Percentiles rank a stretch among this genome's conserved stretches.
Conservation (phyloP, 2,329 filamentous ascomycete genomes). For the Apiospora phragmitis region DNA sequence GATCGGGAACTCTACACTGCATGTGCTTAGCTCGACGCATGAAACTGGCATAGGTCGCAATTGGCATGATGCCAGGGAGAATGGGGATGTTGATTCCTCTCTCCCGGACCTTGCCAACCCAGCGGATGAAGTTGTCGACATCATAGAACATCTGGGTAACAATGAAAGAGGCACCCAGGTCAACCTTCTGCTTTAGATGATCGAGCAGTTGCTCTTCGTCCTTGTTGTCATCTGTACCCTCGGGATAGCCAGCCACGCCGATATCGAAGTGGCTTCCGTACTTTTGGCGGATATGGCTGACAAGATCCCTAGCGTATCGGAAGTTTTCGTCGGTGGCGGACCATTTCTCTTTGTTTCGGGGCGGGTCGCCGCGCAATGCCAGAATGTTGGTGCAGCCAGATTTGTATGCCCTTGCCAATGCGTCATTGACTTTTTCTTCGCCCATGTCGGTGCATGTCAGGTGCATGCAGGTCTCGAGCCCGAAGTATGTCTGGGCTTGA, state of each 20-base stretch:
- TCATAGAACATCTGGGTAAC: slow-evolving; percentile 99
- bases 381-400: slow-evolving; percentile 97
- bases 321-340: slow-evolving; percentile 84
- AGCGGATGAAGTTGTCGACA: slow-evolving; percentile 88
- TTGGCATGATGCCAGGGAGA: slow-evolving; percentile 90
- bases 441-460: slow-evolving; percentile 99
- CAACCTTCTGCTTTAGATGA: slow-evolving; percentile 95
- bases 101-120: slow-evolving; percentile 83
- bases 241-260: slow-evolving; percentile 93
- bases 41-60: slow-evolving; percentile 93
- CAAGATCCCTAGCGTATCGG: slow-evolving; percentile 88
- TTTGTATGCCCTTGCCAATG: slow-evolving; percentile 85
- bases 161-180: slow-evolving; percentile 89
- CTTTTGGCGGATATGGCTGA: slow-evolving; percentile 69
- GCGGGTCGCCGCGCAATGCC: slow-evolving; percentile 89
- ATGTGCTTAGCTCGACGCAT: slow-evolving; percentile 88
- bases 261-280: slow-evolving; percentile 95
- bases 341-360: slow-evolving; percentile 92
- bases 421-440: slow-evolving; percentile 84
- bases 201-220: slow-evolving; percentile 83
- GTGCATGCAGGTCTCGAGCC: slow-evolving; percentile 98
- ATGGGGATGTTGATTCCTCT: slow-evolving; percentile 83
- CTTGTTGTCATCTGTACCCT: slow-evolving; percentile 91
- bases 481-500: slow-evolving; percentile 92
- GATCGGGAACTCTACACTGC: slow-evolving; percentile 76